phyloP scores from a whole-genome alignment of 2,329 filamentous ascomycete genomes.

The Rasamsonia emersonii region DNA sequence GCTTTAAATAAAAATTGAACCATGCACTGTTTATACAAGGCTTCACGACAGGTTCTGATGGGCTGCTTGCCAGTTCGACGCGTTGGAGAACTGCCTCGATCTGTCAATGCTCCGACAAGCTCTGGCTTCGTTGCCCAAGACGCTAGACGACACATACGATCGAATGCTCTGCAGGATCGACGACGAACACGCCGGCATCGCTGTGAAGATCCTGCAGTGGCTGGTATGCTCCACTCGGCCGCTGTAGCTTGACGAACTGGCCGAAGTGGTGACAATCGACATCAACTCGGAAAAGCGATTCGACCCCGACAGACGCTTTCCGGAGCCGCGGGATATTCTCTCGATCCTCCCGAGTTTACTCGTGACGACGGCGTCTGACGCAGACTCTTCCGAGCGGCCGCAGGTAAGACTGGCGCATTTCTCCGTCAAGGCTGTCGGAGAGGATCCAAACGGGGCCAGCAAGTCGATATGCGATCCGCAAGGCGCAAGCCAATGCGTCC shows the following conservation, averaged over 20 bases:
- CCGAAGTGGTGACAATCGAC: conserved; percentile 21
- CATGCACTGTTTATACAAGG: too few relatives aligned
- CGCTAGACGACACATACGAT: conserved; percentile 16
- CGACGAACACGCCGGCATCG: conserved; percentile 9
- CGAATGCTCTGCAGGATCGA: conserved; percentile 18
- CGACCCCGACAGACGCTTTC: conserved; percentile 17
- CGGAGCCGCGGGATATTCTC: conserved; percentile 12
- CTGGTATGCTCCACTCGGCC: conserved; percentile 18
- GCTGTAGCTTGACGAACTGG: conserved; percentile 17
- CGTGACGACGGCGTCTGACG: conserved; percentile 1
- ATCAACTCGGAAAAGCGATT: conserved; percentile 13
- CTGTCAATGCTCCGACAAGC: conserved; percentile 7
- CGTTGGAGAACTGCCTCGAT: conserved; percentile 10
- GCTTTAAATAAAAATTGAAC: too few relatives aligned
- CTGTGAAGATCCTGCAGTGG: conserved; percentile 17
- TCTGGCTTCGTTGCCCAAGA: conserved; percentile 10
- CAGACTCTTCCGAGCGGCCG: too few relatives aligned
- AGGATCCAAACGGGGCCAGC: too few relatives aligned
- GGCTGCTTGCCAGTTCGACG: conserved; percentile 14
- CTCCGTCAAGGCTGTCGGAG: too few relatives aligned
- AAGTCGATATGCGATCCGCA: too few relatives aligned
- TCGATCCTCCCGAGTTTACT: conserved; percentile 12
- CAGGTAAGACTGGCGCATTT: conserved; percentile 15
- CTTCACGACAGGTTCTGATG: conserved; percentile 15
- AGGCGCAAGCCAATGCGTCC: conserved; percentile 10